Evolutionary conservation across 2,329 filamentous ascomycete genomes (phyloP).

Genomic region (Colletotrichum sp.): DNA sequence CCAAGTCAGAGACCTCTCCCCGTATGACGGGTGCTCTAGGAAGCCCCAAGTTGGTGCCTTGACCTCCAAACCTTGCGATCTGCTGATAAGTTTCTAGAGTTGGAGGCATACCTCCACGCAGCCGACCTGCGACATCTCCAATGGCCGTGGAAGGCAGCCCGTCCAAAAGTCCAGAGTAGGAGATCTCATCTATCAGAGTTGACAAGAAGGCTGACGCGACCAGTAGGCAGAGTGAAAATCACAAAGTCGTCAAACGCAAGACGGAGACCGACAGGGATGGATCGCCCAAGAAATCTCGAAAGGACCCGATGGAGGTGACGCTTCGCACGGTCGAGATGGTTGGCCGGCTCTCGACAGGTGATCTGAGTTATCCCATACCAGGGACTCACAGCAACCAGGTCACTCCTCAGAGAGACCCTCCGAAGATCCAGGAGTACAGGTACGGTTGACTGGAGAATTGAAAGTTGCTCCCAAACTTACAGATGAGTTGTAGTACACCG

Average conservation of each 20-base stretch:
- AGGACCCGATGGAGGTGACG: background rate
- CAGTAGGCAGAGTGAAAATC: background rate
- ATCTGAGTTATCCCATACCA: background rate
- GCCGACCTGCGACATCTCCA: background rate
- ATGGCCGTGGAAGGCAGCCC: background rate
- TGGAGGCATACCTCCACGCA: background rate
- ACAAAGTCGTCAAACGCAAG: background rate
- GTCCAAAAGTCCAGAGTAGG: background rate
- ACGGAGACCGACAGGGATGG: background rate
- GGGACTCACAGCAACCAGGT: background rate
- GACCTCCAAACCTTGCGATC: background rate
- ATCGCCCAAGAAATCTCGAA: background rate
- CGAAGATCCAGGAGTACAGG: background rate
- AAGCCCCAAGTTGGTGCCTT: background rate
- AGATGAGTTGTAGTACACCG: background rate
- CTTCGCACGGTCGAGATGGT: background rate
- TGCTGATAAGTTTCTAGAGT: background rate
- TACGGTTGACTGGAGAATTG: background rate
- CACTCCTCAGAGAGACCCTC: background rate
- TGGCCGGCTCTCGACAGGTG: background rate
- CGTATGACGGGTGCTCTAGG: background rate
- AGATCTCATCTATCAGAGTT: background rate
- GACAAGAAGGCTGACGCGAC: background rate
- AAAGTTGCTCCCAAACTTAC: background rate
- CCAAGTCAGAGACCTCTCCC: background rate